A percentile compares a stretch with the other conserved stretches of the same genome.
These are phyloP conservation scores for Gossypium gossypioides DNA, from an alignment of 441 rosid genomes.

Conservation along the genomic window DNA sequence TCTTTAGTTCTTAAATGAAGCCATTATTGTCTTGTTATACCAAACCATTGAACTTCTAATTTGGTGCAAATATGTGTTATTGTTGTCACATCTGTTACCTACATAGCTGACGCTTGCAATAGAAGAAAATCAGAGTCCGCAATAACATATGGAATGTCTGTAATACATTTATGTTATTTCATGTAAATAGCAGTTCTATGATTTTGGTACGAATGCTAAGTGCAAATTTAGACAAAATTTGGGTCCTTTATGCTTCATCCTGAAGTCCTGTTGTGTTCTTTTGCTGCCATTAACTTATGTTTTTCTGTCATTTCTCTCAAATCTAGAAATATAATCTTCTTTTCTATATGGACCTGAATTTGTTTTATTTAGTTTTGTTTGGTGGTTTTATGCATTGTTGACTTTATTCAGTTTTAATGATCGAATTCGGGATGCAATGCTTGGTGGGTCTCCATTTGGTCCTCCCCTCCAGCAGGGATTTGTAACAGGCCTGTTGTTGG, in stretches of 20 bases:
- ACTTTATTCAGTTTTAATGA: constrained; percentile 70
- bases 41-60: not conserved
- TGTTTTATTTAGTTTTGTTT: constrained; percentile 3
- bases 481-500: constrained; percentile 72
- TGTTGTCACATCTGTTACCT: not conserved
- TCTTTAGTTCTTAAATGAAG: not conserved
- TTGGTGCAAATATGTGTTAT: not conserved
- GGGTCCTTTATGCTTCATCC: not conserved
- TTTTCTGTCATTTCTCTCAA: constrained; percentile 2
- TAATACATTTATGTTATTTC: not conserved
- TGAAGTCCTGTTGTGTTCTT: not conserved
- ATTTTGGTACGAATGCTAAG: not conserved
- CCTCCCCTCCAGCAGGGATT: constrained; percentile 97
- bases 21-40: not conserved
- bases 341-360: not conserved
- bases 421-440: constrained; percentile 92
- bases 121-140: not conserved
- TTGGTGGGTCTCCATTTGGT: constrained; percentile 98
- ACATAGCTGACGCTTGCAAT: not conserved
- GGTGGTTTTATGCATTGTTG: constrained; percentile 13
- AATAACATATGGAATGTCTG: not conserved
- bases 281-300: not conserved
- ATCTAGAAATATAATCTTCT: not conserved
- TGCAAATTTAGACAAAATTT: not conserved
- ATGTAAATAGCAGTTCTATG: not conserved